Evolutionary conservation across 176 grass and related monocot species (phyloP).

Genomic region (Avena atlantica): DNA sequence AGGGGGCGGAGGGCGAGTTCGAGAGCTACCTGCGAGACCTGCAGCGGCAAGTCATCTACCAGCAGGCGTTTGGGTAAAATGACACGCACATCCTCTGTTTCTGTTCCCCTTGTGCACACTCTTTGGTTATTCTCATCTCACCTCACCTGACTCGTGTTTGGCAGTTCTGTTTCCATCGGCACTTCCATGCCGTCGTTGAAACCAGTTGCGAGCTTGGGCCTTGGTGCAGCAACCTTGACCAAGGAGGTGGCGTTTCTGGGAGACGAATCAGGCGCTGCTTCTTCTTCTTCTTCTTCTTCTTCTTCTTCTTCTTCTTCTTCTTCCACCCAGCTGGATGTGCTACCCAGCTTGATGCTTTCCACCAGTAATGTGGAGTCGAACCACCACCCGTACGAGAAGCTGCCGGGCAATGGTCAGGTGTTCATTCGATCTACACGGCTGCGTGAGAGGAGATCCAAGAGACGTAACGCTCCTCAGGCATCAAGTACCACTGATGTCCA

Average conservation of each 20-base stretch:
- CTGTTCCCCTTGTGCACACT: neutral
- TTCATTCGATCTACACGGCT: constrained; percentile 60
- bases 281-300: neutral
- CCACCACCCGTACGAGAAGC: neutral
- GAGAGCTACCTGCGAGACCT: constrained; percentile 55
- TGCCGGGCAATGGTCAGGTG: constrained; percentile 44
- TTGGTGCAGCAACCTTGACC: constrained; percentile 21
- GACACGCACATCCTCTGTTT: neutral
- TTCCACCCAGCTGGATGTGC: constrained; percentile 28
- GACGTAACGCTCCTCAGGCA: constrained; percentile 36
- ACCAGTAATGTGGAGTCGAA: constrained; percentile 25
- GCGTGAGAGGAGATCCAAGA: constrained; percentile 64
- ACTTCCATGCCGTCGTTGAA: neutral
- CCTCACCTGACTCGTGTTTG: neutral
- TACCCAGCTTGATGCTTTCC: neutral
- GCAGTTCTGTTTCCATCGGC: neutral
- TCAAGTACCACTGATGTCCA: neutral
- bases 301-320: neutral
- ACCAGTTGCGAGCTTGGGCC: neutral
- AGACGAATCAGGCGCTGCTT: constrained; percentile 19
- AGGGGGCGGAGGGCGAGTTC: constrained; percentile 53
- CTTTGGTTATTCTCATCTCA: neutral
- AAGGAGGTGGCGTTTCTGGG: constrained; percentile 31
- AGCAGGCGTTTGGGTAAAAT: constrained; percentile 50
- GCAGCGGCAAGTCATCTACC: constrained; percentile 45